These are phyloP conservation scores for Astrothelium macrocarpum DNA, from an alignment of 495 filamentous ascomycete genomes.

Conservation along the genomic window DNA sequence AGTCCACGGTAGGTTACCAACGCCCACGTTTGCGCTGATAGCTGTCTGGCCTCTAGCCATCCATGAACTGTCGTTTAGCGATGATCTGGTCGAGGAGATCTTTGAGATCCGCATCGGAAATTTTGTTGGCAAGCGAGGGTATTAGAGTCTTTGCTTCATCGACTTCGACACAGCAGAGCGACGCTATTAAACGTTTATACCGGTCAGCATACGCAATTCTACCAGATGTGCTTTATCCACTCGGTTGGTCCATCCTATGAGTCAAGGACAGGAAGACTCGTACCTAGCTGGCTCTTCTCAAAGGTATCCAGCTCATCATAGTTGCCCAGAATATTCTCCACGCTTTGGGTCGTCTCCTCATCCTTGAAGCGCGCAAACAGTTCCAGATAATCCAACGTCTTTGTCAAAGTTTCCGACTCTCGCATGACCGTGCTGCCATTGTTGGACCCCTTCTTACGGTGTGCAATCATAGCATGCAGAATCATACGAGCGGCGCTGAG, in stretches of 20 bases:
- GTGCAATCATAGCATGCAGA: conserved; percentile 75
- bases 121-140: conserved; percentile 80
- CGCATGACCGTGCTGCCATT: conserved; percentile 3
- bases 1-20: background rate
- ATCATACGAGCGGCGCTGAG: conserved; percentile 85
- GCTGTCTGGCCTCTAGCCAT: too few species aligned
- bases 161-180: conserved; percentile 78
- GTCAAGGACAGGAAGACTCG: too few species aligned
- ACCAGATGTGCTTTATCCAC: too few species aligned
- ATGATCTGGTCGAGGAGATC: conserved; percentile 77
- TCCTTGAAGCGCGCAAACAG: conserved; percentile 91
- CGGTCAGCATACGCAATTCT: conserved; percentile 10
- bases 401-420: conserved; percentile 39
- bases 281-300: conserved; percentile 88
- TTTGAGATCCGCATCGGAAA: conserved; percentile 75
- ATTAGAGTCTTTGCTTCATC: conserved; percentile 97
- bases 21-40: too few species aligned
- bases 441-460: conserved; percentile 42
- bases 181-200: conserved; percentile 44
- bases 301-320: conserved; percentile 78
- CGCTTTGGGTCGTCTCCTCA: conserved; percentile 84
- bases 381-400: conserved; percentile 85
- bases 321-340: conserved; percentile 68
- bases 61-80: conserved; percentile 3
- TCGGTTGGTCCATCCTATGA: too few species aligned